A percentile compares a stretch with the other conserved stretches of the same genome.
These are phyloP conservation scores for Brassica hybrid DNA, from an alignment of 441 rosid genomes.

Conservation along the genomic window DNA sequence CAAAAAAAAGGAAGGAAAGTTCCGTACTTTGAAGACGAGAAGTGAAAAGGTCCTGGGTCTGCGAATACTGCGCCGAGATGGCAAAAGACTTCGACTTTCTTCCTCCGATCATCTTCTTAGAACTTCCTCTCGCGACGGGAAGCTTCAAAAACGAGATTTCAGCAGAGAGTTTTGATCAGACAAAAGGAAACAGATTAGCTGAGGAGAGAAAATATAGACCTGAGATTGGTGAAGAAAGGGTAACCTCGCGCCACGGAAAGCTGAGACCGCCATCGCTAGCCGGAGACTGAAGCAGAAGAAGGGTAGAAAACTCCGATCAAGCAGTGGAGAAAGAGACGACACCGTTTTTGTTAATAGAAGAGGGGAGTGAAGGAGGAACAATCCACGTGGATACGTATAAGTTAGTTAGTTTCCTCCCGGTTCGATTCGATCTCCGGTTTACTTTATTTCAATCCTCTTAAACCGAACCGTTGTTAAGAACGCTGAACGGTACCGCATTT, in stretches of 20 bases:
- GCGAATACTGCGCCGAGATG: conserved; percentile 70
- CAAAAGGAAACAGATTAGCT: not conserved
- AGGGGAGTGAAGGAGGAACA: conserved; percentile 38
- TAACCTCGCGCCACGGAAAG: conserved; percentile 50
- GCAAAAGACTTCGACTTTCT: conserved; percentile 47
- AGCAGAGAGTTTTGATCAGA: conserved; percentile 27
- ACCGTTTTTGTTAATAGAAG: not conserved
- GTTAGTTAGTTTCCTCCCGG: conserved; percentile 21
- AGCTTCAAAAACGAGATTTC: conserved; percentile 38
- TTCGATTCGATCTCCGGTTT: conserved; percentile 18
- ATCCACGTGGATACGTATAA: conserved; percentile 48
- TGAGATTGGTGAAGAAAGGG: conserved; percentile 49
- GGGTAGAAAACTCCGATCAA: conserved; percentile 24
- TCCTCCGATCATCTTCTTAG: conserved; percentile 52
- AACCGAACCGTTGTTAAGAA: conserved; percentile 10
- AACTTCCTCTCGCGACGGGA: conserved; percentile 43
- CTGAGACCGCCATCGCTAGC: conserved; percentile 53
- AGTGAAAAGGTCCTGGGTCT: conserved; percentile 68
- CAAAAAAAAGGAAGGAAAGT: not conserved
- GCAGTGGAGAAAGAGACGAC: not conserved
- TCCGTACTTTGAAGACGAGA: conserved; percentile 80
- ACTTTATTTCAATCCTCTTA: not conserved
- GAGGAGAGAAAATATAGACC: conserved; percentile 25
- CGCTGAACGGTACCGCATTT: not conserved
- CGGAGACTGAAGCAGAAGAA: conserved; percentile 22